Conservation (phyloP, 306 rosid genomes). For the Trifolium dubium region DNA sequence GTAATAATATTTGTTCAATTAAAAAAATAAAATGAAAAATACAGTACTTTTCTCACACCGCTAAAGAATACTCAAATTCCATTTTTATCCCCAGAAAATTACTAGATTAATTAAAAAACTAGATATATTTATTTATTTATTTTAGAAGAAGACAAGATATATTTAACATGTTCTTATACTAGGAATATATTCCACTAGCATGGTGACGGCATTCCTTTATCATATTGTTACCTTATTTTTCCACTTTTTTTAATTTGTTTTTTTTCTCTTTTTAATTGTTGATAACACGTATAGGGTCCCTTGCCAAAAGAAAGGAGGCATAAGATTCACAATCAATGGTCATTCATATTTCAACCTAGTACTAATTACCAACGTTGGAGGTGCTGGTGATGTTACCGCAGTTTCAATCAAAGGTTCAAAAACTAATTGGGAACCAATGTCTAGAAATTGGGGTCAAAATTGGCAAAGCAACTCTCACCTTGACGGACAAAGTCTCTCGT, state of each 20-base stretch:
- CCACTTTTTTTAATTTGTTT: background rate
- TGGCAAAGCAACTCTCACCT: slow-evolving; percentile 79
- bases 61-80: background rate
- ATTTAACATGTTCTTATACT: slow-evolving; percentile 6
- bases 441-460: slow-evolving; percentile 87
- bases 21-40: background rate
- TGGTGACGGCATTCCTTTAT: slow-evolving; percentile 13
- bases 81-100: background rate
- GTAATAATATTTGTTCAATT: no score
- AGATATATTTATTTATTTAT: background rate
- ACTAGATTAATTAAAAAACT: background rate
- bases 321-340: slow-evolving; percentile 85
- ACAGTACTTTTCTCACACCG: background rate
- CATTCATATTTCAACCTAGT: slow-evolving; percentile 77
- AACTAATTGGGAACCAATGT: slow-evolving; percentile 73
- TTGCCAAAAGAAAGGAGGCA: slow-evolving; percentile 74
- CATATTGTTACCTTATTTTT: background rate
- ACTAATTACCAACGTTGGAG: slow-evolving; percentile 80
- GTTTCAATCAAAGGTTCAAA: slow-evolving; percentile 82
- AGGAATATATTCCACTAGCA: slow-evolving; percentile 31
- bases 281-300: slow-evolving; percentile 56
- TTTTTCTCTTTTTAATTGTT: background rate
- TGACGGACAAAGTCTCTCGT: slow-evolving; percentile 76
- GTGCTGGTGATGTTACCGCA: slow-evolving; percentile 74
- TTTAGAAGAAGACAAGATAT: background rate